These are phyloP conservation scores for Botrytis medusae DNA, from an alignment of 2,329 filamentous ascomycete species.

Conservation along the genomic window DNA sequence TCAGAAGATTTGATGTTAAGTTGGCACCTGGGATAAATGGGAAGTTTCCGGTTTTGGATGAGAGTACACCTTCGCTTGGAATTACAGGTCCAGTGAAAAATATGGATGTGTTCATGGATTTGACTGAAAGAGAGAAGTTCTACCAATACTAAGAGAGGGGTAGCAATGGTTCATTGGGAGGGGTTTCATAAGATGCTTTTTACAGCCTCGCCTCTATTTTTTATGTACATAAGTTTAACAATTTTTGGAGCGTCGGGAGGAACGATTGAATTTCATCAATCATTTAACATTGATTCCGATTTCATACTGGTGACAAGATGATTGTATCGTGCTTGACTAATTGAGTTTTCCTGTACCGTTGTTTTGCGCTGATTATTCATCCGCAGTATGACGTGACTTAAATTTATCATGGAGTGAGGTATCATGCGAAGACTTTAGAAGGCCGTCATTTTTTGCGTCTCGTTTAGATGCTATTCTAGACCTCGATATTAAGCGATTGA, in stretches of 20 bases:
- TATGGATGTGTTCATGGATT: conserved; percentile 18
- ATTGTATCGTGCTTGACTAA: not conserved
- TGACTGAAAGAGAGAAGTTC: not conserved
- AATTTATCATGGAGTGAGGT: not conserved
- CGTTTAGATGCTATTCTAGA: not conserved
- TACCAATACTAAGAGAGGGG: not conserved
- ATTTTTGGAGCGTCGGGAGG: not conserved
- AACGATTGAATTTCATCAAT: not conserved
- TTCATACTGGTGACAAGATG: not conserved
- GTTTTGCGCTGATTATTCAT: not conserved
- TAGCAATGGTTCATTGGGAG: not conserved
- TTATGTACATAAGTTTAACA: not conserved
- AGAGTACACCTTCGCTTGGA: conserved; percentile 16
- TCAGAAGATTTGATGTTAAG: conserved; percentile 20
- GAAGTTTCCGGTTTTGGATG: conserved; percentile 15
- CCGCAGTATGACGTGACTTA: not conserved
- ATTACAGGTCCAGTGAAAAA: conserved; percentile 16
- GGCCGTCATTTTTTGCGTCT: not conserved
- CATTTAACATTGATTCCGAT: not conserved
- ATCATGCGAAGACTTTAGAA: not conserved
- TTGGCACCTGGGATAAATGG: not conserved
- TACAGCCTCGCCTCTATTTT: not conserved
- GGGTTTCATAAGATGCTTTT: not conserved
- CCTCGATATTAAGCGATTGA: not conserved
- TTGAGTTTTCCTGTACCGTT: not conserved